Percentiles rank a stretch among this genome's conserved stretches.
phyloP scores from a whole-genome alignment of 352 stramenopile species.

The Thalassiosira mediterranea region DNA sequence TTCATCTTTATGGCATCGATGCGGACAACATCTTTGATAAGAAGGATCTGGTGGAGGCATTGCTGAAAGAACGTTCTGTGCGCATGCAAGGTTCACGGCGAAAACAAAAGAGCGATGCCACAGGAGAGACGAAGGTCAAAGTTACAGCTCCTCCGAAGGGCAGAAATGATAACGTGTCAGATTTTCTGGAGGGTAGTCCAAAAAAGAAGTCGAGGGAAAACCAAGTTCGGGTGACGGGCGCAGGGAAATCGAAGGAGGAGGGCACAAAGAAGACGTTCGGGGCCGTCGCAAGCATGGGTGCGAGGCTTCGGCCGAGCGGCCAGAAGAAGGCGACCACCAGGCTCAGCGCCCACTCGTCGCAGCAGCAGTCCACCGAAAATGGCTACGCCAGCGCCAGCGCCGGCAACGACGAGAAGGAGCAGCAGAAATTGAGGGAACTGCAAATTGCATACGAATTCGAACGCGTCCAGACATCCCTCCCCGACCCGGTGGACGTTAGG shows the following conservation, averaged over 20 bases:
- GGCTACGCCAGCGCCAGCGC: too few species aligned
- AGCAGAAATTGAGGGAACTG: constrained; percentile 35
- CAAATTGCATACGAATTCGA: constrained; percentile 55
- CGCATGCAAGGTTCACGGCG: neutral
- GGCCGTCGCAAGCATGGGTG: neutral
- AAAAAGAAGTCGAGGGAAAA: constrained; percentile 4
- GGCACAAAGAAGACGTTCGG: too few species aligned
- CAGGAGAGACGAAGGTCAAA: too few species aligned
- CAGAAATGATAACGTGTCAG: too few species aligned
- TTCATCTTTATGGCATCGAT: constrained; percentile 34
- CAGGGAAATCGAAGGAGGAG: too few species aligned
- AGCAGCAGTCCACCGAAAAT: constrained; percentile 4
- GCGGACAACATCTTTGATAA: constrained; percentile 16
- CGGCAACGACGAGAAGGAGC: constrained; percentile 12
- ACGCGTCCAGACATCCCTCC: constrained; percentile 28
- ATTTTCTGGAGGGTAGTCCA: too few species aligned
- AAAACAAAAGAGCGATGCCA: too few species aligned
- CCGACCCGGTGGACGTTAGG: constrained; percentile 21
- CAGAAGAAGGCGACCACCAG: too few species aligned
- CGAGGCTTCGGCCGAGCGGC: too few species aligned
- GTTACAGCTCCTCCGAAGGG: too few species aligned
- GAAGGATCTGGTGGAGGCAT: constrained; percentile 9
- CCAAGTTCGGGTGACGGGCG: constrained; percentile 8
- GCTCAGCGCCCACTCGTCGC: too few species aligned
- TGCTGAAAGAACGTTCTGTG: constrained; percentile 7